Base-by-base conservation (phyloP, 2,329 filamentous ascomycete species). In the Neocatenulostroma microsporum region DNA sequence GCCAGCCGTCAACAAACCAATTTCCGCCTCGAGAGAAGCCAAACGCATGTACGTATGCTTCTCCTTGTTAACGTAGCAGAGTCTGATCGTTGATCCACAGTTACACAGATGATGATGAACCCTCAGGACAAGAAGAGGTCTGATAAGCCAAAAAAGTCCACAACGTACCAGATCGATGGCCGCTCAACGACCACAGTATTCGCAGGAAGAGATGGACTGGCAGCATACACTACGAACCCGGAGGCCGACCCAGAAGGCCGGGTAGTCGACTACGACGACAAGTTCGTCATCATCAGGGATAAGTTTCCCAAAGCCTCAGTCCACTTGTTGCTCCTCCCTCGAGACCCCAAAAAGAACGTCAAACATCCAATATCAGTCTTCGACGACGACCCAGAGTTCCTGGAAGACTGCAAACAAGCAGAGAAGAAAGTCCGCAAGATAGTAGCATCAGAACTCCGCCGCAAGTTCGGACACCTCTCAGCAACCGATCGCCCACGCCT, bases 251-350 rank as follows among this genome's bases (percentile, higher is more conserved):
- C 78, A 1, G 47, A 69, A 4, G 69, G 66, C 18, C 64, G 72
- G 7, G 73, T 87, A 2, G 68, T 91, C 37, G 80, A 78, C 53
- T 68, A 79, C 60, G 75, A 76, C 46, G 68, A 74, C n/a, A 64
- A 77, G 42, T 85, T 82, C 47, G 83, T 88, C 34, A 74, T 79
- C 14, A 84, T 96, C 58, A 73, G 80, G 50, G 91, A 98, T 64
- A 68, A 78, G 43, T 98, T 78, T 56, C 88, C 91, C 7, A 98
- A 96, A 62, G 76, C 84, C 3, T 78, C 75, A 3, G 70, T 95
- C 3, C 91, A 98, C 64, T 72, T 85, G 1, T 82, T 98, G 3
- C 75, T 96, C n/a, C 76, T 96, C 4, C 85, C 88, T 5, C 82
- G 88, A 33, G 75, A 82, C 26, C 55, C 68, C 1, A 52, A 58